phyloP scores from a whole-genome alignment of 305 asterid species.

The Euphrasia arctica region DNA sequence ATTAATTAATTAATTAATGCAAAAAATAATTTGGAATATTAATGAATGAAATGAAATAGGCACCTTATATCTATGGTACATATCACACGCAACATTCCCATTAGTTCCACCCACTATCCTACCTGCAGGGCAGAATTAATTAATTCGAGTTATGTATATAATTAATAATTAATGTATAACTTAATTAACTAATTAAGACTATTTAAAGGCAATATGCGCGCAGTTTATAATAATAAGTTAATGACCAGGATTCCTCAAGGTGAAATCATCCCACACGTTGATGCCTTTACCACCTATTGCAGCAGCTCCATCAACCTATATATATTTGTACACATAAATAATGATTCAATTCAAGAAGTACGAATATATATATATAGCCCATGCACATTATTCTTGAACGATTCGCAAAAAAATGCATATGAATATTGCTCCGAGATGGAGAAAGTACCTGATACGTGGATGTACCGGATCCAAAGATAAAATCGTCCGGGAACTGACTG shows the following conservation, averaged over 20 bases:
- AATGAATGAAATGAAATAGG: background rate
- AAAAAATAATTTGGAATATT: background rate
- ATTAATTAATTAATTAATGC: background rate
- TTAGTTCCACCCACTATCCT: constrained; percentile 22
- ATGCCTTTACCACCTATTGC: constrained; percentile 22
- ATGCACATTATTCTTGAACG: background rate
- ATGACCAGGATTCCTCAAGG: constrained; percentile 12
- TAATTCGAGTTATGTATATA: background rate
- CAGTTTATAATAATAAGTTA: background rate
- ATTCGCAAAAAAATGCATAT: too few species aligned
- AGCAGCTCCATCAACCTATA: constrained; percentile 28
- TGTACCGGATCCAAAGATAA: constrained; percentile 25
- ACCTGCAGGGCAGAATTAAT: constrained; percentile 4
- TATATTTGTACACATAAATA: background rate
- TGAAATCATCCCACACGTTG: constrained; percentile 27
- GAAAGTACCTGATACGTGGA: constrained; percentile 22
- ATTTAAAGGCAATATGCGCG: too few species aligned
- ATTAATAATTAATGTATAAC: too few species aligned
- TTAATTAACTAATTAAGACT: too few species aligned
- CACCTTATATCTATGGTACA: constrained; percentile 27
- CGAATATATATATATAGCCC: background rate
- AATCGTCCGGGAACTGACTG: constrained; percentile 9
- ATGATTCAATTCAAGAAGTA: too few species aligned
- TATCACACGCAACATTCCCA: constrained; percentile 28
- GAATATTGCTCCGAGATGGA: too few species aligned